phyloP scores from a whole-genome alignment of 2,329 filamentous ascomycete genomes.

The Sporothrix phasma region DNA sequence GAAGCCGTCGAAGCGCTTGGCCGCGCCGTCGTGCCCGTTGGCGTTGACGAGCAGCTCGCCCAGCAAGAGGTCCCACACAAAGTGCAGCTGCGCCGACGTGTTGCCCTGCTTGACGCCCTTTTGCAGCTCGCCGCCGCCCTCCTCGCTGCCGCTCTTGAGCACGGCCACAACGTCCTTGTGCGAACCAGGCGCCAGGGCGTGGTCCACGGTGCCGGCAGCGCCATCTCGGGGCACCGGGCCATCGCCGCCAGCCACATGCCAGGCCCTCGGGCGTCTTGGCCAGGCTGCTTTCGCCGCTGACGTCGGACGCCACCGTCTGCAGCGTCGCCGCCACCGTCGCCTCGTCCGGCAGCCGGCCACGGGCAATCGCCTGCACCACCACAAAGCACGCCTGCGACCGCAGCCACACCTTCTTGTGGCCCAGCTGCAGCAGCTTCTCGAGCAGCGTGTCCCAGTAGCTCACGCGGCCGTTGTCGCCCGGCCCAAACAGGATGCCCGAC shows the following conservation, averaged over 20 bases:
- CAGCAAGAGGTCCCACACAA: constrained; percentile 80
- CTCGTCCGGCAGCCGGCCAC: constrained; percentile 43
- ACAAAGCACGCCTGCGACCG: constrained; percentile 80
- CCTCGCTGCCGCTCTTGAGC: constrained; percentile 53
- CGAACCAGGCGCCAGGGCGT: constrained; percentile 65
- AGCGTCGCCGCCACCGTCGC: constrained; percentile 51
- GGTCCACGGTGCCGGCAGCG: constrained; percentile 65
- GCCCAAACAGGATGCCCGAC: constrained; percentile 58
- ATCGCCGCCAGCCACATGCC: constrained; percentile 69
- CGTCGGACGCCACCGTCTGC: constrained; percentile 39
- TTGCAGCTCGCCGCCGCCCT: constrained; percentile 36
- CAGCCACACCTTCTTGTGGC: constrained; percentile 78
- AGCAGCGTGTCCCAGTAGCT: constrained; percentile 58
- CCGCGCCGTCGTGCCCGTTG: background rate
- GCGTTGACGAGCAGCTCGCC: constrained; percentile 25
- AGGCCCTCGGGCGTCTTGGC: constrained; percentile 80
- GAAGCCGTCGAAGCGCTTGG: constrained; percentile 16
- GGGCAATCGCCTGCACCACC: constrained; percentile 58
- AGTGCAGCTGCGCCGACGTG: constrained; percentile 73
- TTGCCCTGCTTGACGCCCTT: constrained; percentile 50
- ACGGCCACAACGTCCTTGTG: constrained; percentile 61
- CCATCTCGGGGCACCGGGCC: constrained; percentile 52
- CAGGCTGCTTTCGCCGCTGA: constrained; percentile 36
- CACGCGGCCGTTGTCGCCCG: constrained; percentile 1
- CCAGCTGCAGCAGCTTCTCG: constrained; percentile 61